phyloP scores from a whole-genome alignment of 148 eudicot species.

The Rheum nobile region DNA sequence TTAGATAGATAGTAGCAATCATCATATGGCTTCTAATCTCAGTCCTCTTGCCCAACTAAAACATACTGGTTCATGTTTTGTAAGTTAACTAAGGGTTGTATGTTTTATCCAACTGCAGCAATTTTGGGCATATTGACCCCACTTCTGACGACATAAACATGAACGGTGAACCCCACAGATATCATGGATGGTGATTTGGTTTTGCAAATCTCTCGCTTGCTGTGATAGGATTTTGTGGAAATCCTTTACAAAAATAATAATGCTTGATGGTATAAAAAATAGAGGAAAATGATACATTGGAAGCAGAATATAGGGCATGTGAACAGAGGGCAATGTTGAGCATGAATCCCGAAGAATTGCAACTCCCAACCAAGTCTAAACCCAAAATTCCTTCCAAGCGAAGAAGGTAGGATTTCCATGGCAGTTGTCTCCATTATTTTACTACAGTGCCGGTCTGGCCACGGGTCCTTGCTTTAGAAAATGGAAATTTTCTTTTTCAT shows the following conservation, averaged over 20 bases:
- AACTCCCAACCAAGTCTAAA: not conserved
- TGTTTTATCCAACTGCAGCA: not conserved
- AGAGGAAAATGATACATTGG: not conserved
- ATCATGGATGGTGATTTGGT: not conserved
- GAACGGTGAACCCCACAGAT: not conserved
- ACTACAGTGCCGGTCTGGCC: conserved; percentile 19
- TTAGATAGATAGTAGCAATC: conserved; percentile 1
- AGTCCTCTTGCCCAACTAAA: not conserved
- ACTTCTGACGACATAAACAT: not conserved
- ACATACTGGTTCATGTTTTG: not conserved
- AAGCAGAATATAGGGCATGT: not conserved
- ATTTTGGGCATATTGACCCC: not conserved
- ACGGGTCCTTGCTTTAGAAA: conserved; percentile 6
- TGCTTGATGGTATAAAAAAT: not conserved
- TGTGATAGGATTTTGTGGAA: not conserved
- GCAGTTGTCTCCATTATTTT: conserved; percentile 3
- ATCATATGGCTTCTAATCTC: not conserved
- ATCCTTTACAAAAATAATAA: not conserved
- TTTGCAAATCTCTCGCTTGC: not conserved
- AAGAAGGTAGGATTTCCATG: conserved; percentile 10
- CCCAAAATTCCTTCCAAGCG: conserved; percentile 15
- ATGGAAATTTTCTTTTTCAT: not conserved
- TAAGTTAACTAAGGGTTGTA: not conserved
- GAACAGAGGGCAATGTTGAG: not conserved
- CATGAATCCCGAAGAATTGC: not conserved